Evolutionary conservation across 345 rosid species (phyloP).

Genomic region (Hibiscus mutabilis): DNA sequence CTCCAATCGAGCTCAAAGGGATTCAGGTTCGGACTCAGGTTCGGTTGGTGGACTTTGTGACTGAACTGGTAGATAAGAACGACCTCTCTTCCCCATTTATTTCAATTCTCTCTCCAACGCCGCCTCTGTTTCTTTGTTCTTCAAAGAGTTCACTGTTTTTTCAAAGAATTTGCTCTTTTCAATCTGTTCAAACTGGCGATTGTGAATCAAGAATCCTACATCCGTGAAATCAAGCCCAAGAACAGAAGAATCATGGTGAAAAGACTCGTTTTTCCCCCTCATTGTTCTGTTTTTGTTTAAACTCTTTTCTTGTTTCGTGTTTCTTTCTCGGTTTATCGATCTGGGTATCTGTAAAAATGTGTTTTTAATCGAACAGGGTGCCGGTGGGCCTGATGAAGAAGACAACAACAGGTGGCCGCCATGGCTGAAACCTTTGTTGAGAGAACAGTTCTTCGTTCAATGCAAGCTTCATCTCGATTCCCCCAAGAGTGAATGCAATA

Average conservation of each 20-base stretch:
- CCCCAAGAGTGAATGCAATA: constrained; percentile 93
- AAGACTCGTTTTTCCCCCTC: not conserved
- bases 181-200: constrained; percentile 57
- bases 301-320: not conserved
- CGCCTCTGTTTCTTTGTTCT: not conserved
- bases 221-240: constrained; percentile 73
- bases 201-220: constrained; percentile 64
- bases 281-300: not conserved
- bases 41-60: constrained; percentile 29
- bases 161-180: not conserved
- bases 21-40: constrained; percentile 30
- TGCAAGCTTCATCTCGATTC: constrained; percentile 82
- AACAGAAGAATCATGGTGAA: constrained; percentile 76
- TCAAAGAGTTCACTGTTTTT: too few relatives aligned
- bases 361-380: constrained; percentile 20
- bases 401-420: constrained; percentile 64
- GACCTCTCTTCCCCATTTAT: constrained; percentile 10
- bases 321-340: not conserved
- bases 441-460: constrained; percentile 77
- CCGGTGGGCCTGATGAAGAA: constrained; percentile 65
- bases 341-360: constrained; percentile 9
- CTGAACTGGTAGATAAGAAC: constrained; percentile 53
- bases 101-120: not conserved
- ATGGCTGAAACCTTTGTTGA: constrained; percentile 74
- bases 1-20: constrained; percentile 13